Conservation (phyloP, 2,329 filamentous ascomycete genomes). For the Exophiala xenobiotica region DNA sequence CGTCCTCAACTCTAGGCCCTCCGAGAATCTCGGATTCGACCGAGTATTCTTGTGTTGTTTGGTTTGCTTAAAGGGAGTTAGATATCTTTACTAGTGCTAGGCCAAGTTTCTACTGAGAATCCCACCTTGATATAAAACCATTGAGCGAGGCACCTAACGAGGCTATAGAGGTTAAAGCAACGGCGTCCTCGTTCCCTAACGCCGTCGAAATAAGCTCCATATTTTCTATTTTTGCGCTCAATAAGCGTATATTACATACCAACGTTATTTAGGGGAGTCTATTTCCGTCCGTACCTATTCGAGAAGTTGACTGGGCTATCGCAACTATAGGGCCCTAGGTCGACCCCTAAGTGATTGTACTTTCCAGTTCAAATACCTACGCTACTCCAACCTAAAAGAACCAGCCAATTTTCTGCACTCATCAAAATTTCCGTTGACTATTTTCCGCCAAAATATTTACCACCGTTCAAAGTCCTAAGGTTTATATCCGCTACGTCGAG, state of each 20-base stretch:
- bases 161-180: not conserved
- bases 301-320: not conserved
- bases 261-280: not conserved
- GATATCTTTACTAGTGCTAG: not conserved
- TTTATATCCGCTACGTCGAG: not conserved
- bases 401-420: not conserved
- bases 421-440: not conserved
- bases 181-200: too few species aligned
- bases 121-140: not conserved
- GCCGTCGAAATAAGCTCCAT: too few species aligned
- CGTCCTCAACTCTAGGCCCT: not conserved
- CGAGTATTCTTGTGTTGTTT: not conserved
- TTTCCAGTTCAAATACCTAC: not conserved
- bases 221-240: not conserved
- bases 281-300: not conserved
- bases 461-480: not conserved
- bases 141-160: not conserved
- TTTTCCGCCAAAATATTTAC: not conserved
- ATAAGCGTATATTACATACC: not conserved
- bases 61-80: not conserved
- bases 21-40: not conserved
- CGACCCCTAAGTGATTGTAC: constrained; percentile 1
- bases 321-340: not conserved
- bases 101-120: not conserved
- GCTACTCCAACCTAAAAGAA: not conserved